Conservation (phyloP, 1,284 basidiomycete genomes). For the Xanthoconium separans region DNA sequence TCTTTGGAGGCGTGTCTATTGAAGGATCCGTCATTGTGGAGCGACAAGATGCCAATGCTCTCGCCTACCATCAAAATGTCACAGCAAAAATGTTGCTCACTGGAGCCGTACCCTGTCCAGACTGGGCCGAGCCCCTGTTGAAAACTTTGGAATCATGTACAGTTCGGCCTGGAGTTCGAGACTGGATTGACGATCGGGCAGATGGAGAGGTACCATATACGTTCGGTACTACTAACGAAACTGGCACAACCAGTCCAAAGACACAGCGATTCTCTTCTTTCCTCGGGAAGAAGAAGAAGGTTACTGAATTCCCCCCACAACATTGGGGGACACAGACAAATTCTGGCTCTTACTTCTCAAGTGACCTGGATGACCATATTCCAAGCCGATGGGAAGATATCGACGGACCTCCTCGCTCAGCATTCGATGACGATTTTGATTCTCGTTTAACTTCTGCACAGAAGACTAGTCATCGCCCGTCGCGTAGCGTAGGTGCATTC, state of each 20-base stretch:
- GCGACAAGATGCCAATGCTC: constrained; percentile 85
- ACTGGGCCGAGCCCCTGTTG: constrained; percentile 75
- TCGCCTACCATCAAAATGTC: constrained; percentile 77
- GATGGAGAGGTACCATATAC: constrained; percentile 48
- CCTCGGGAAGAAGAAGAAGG: constrained; percentile 52
- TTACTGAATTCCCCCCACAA: constrained; percentile 55
- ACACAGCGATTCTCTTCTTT: constrained; percentile 38
- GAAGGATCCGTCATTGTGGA: constrained; percentile 96
- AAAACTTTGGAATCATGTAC: constrained; percentile 74
- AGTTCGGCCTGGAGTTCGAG: constrained; percentile 62
- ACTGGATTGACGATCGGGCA: constrained; percentile 62
- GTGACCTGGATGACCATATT: constrained; percentile 31
- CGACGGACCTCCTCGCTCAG: constrained; percentile 12
- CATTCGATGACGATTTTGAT: constrained; percentile 30
- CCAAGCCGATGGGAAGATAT: constrained; percentile 11
- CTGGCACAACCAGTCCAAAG: constrained; percentile 37
- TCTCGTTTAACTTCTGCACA: constrained; percentile 36
- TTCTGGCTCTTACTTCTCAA: constrained; percentile 54
- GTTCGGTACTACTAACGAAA: constrained; percentile 46
- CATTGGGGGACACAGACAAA: constrained; percentile 57
- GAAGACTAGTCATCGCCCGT: constrained; percentile 25
- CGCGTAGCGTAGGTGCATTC: constrained; percentile 18
- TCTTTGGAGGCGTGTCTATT: constrained; percentile 84
- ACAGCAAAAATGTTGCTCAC: constrained; percentile 78
- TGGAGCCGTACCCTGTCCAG: constrained; percentile 71